Evolutionary conservation across 345 rosid genomes (phyloP).

Genomic region (Pelargonium nanum): DNA sequence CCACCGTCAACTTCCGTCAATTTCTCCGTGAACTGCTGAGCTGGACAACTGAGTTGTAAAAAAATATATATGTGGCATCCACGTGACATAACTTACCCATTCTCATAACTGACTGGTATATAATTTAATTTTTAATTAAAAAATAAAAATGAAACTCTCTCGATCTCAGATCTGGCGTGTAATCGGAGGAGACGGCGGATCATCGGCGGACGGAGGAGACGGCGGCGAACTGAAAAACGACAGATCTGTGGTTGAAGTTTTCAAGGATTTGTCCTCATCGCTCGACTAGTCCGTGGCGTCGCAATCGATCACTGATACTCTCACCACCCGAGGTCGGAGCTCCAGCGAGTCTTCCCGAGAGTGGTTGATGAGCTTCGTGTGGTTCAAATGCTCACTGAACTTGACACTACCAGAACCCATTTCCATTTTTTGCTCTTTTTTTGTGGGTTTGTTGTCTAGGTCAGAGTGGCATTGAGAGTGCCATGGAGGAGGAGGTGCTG

Average conservation of each 20-base stretch:
- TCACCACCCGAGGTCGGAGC: conserved; percentile 35
- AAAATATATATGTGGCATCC: too few species aligned
- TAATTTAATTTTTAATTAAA: not conserved
- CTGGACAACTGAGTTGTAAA: too few species aligned
- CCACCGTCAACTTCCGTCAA: too few species aligned
- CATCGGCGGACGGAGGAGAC: too few species aligned
- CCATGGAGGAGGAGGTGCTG: too few species aligned
- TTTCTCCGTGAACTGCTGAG: too few species aligned
- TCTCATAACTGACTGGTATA: accelerated
- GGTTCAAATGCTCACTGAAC: conserved; percentile 40
- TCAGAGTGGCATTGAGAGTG: not conserved
- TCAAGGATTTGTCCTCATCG: too few species aligned
- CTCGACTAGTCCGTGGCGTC: conserved; percentile 94
- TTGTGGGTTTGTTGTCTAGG: not conserved
- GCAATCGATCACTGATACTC: conserved; percentile 71
- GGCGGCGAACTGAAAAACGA: too few species aligned
- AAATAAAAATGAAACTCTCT: not conserved
- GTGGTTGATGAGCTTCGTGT: conserved; percentile 9
- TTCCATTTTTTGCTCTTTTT: not conserved
- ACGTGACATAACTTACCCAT: too few species aligned
- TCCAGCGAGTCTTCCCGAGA: conserved; percentile 8
- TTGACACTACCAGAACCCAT: conserved; percentile 27
- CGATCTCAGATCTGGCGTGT: too few species aligned
- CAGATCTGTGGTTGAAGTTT: too few species aligned
- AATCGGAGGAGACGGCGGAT: too few species aligned